phyloP scores from a whole-genome alignment of 495 filamentous ascomycete species.

The Paragyromitra xinjiangensis region DNA sequence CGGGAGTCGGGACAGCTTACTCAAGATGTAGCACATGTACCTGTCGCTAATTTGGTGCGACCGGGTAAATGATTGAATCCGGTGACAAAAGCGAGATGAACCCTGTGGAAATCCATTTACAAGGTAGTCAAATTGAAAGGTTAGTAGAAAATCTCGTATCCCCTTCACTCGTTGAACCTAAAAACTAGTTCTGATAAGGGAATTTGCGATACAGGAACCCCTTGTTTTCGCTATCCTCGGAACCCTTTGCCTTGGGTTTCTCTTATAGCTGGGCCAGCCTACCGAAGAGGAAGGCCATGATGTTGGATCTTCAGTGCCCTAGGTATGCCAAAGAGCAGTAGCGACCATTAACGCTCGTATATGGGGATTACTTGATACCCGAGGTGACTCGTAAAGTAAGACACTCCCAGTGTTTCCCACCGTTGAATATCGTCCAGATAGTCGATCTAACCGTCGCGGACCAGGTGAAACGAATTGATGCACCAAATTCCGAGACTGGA shows the following conservation, averaged over 20 bases:
- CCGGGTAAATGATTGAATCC: constrained; percentile 20
- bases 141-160: neutral
- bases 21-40: neutral
- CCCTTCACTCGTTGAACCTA: too few relatives aligned
- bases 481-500: too few relatives aligned
- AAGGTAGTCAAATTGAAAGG: neutral
- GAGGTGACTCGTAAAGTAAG: neutral
- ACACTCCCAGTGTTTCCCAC: neutral
- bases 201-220: neutral
- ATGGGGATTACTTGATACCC: neutral
- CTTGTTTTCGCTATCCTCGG: neutral
- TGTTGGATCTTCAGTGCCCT: neutral
- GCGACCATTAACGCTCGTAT: neutral
- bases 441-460: neutral
- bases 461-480: too few relatives aligned
- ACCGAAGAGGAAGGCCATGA: neutral
- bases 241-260: neutral
- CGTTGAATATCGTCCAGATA: neutral
- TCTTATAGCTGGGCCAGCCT: neutral
- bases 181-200: neutral
- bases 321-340: neutral
- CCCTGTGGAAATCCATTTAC: neutral
- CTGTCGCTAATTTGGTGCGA: constrained; percentile 14
- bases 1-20: neutral
- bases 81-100: constrained; percentile 1